Evolutionary conservation across 805 yeast genomes (phyloP), one percentile per base, ranked within the genome.

Genomic region (Scheffersomyces ergatensis): DNA sequence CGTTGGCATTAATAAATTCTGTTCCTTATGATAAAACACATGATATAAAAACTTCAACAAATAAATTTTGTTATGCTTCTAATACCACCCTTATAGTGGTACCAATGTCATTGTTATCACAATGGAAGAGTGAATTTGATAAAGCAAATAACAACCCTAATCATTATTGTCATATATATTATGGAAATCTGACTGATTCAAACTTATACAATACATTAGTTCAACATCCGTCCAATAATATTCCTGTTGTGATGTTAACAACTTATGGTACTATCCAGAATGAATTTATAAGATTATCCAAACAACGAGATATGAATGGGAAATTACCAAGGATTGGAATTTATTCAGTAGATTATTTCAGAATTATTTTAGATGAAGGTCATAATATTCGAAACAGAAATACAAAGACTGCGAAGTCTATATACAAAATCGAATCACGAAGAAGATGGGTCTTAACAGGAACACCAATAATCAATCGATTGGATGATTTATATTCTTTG

Each of bases 361-460:
- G 98, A 36, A 65, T 90, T 3, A 83, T 87, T 0, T 57, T 92
- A 8, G 97, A 90, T 62, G 98, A 90, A 61, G 97, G 93, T 8
- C 98, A 92, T 56, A 85, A 76, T 19, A 90, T 90, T 43, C 72
- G 95, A 54, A 90, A 89, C 58, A 71, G 90, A 52, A 66, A 76
- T 34, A 82, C 96, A 1, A 83, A 83, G 43, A 83, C 96, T 0
- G 81, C 97, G 0, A 83, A 81, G 47, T 85, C 97, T 0, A 74
- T 89, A 6, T 79, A 77, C 60, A 84, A 77, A 17, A 55, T 90
- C n/a, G 53, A 63, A 8, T 80, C 87, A 51, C 67, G 72, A 15
- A 70, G 93, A 36, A 79, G 80, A 45, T 90, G 98, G 98, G 71
- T 85, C 3, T 67, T 92, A 35, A 89, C 97, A 0, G 98, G 98